These are phyloP conservation scores for Cryptococcus jaspeensis DNA, from an alignment of 1,284 basidiomycete species.

Conservation along the genomic window DNA sequence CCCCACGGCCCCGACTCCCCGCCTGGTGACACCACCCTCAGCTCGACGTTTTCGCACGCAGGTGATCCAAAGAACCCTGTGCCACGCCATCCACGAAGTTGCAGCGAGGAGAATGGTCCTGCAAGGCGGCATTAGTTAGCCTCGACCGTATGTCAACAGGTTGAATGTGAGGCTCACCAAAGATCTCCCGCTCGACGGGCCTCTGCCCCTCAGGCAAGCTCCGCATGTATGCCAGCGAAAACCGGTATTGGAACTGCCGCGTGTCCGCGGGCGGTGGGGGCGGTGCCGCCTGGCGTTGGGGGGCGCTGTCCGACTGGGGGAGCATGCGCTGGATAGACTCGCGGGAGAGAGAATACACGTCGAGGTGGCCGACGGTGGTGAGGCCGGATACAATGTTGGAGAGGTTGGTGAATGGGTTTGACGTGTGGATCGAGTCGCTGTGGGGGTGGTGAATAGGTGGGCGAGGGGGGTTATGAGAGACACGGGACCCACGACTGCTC, in stretches of 20 bases:
- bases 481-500: constrained; percentile 32
- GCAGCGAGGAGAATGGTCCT: constrained; percentile 48
- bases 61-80: constrained; percentile 50
- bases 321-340: constrained; percentile 52
- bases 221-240: constrained; percentile 47
- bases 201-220: constrained; percentile 46
- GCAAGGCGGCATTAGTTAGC: background rate
- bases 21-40: constrained; percentile 25
- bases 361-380: constrained; percentile 47
- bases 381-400: constrained; percentile 48
- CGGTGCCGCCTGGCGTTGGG: constrained; percentile 9
- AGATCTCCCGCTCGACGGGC: constrained; percentile 51
- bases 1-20: constrained; percentile 34
- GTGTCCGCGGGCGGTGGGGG: constrained; percentile 29
- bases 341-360: constrained; percentile 51
- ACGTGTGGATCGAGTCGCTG: constrained; percentile 30
- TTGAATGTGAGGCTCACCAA: constrained; percentile 36
- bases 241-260: constrained; percentile 50
- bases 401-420: constrained; percentile 48
- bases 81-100: constrained; percentile 44
- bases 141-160: background rate
- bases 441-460: constrained; percentile 7
- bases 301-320: constrained; percentile 21
- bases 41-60: constrained; percentile 50
- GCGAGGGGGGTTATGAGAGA: background rate